Base-by-base conservation (phyloP, 2,329 filamentous ascomycete genomes). In the Metarhizium rileyi region DNA sequence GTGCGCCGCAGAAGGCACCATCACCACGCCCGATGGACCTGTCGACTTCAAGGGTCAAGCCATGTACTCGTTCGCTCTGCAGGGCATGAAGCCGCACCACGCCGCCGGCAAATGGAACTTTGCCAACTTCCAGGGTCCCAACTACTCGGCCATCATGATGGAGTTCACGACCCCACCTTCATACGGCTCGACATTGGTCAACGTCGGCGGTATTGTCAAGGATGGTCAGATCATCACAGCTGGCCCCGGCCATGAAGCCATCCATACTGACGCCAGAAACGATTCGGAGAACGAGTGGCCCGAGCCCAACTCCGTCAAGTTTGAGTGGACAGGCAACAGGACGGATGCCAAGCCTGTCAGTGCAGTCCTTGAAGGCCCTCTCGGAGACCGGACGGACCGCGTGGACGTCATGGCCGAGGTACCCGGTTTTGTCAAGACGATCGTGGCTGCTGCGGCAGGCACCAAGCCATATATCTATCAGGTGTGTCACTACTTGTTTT, bases 11-110 rank as follows among this genome's bases (percentile, higher is more conserved):
- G 86, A 91, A 67, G 93, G 93, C 47, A 87, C 78, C 57, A 89
- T 97, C 66, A 81, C 87, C 55, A 95, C 90, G 52, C 79, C 86
- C 60, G 82, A 88, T 30, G 88, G 89, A 44, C 81, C 86, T 35
- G 75, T 95, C 54, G 84, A 95, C 65, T 83, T 95, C 66, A 84
- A 81, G 61, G 91, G 91, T 50, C 80, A 76, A 55, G 90, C 83
- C 28, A 73, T 94, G 61, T 91, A 90, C 70, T 76, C 85, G 57
- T 86, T 93, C 66, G 90, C 89, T 38, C 73, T 97, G 46, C 93
- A 97, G 72, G 93, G 90, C 66, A 97, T 97, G 91, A 98, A 98
- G 78, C 93, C 93, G 38, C 93, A 98, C 68, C 94, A 98, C 66
- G 87, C 90, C 52, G 90, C 91, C 53, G 83, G 87, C 27, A 82